Conservation (phyloP, 768 basidiomycete species). For the Podaxis sp. region DNA sequence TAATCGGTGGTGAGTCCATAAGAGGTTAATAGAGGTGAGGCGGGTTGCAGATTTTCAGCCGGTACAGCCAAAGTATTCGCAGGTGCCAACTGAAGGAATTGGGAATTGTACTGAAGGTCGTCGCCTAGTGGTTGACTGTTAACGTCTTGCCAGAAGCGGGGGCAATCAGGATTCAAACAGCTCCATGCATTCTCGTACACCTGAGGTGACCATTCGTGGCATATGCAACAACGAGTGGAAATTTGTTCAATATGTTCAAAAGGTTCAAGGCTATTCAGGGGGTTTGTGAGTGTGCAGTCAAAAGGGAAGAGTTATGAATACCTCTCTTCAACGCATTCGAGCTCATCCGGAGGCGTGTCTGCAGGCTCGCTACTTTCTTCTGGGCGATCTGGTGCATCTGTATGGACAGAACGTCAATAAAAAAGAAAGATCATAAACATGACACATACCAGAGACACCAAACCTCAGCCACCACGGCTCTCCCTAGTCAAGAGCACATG, state of each 20-base stretch:
- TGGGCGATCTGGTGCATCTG: not conserved
- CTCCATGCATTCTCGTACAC: constrained; percentile 61
- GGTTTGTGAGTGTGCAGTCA: not conserved
- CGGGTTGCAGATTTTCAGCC: constrained; percentile 4
- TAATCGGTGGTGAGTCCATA: constrained; percentile 50
- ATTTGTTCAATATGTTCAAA: constrained; percentile 10
- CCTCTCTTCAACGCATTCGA: constrained; percentile 10
- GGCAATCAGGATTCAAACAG: constrained; percentile 62
- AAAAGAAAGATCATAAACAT: not conserved
- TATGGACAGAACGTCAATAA: not conserved
- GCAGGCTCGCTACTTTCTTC: not conserved
- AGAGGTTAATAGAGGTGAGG: not conserved
- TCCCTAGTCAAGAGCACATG: constrained; percentile 29
- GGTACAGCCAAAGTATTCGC: constrained; percentile 19
- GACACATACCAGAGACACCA: not conserved
- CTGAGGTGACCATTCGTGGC: constrained; percentile 43
- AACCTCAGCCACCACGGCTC: constrained; percentile 44
- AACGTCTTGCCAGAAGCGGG: constrained; percentile 50
- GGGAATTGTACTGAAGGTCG: constrained; percentile 44
- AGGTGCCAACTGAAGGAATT: constrained; percentile 43
- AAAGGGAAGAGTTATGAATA: not conserved
- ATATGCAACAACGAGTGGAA: constrained; percentile 38
- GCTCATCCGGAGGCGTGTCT: not conserved
- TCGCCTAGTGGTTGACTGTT: constrained; percentile 28
- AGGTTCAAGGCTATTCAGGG: not conserved